These are phyloP conservation scores for Paramecium octaurelia DNA, from an alignment of 73 alveolate species.

Conservation along the genomic window DNA sequence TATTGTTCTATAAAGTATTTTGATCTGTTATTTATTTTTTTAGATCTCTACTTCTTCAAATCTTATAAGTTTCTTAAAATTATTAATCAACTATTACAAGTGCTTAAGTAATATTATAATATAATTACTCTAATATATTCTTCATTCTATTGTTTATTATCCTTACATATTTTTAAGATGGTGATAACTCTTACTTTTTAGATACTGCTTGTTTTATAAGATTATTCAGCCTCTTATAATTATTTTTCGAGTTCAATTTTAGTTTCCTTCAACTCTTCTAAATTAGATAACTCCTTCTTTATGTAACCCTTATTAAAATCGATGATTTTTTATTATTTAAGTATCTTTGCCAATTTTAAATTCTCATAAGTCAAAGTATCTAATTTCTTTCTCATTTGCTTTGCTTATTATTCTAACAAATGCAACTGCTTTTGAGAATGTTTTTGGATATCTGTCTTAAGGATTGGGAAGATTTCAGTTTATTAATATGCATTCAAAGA, in stretches of 20 bases:
- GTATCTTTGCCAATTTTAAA: constrained; percentile 25
- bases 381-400: constrained; percentile 39
- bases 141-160: constrained; percentile 71
- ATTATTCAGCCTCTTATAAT: constrained; percentile 65
- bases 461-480: constrained; percentile 45
- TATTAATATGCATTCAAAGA: constrained; percentile 39
- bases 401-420: constrained; percentile 30
- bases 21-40: constrained; percentile 33
- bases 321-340: constrained; percentile 47
- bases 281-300: constrained; percentile 11
- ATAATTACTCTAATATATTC: constrained; percentile 69
- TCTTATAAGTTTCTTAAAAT: constrained; percentile 65
- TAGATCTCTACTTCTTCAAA: constrained; percentile 59
- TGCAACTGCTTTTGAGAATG: constrained; percentile 39
- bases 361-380: constrained; percentile 49
- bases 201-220: constrained; percentile 60
- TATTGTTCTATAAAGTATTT: neutral
- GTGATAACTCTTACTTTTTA: constrained; percentile 64
- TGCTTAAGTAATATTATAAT: neutral
- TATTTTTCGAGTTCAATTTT: constrained; percentile 1
- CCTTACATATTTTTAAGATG: constrained; percentile 64
- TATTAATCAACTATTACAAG: constrained; percentile 59
- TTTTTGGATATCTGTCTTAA: constrained; percentile 39
- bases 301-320: constrained; percentile 44
- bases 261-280: constrained; percentile 3